Evolutionary conservation across 2,329 filamentous ascomycete species (phyloP).

Genomic region (Fusarium mundagurra): DNA sequence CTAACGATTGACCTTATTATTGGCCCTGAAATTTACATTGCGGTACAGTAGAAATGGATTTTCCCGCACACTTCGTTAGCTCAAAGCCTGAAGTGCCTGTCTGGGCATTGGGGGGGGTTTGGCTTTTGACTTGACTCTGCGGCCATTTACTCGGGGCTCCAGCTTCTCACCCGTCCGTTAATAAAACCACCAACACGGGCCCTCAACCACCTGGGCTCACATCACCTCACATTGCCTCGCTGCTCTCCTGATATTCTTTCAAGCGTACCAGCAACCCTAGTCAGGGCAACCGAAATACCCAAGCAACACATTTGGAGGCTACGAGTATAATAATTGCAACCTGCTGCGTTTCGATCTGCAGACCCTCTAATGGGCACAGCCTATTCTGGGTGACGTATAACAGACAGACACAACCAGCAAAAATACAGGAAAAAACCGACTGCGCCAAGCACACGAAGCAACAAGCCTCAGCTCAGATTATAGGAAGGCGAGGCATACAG

Average conservation of each 20-base stretch:
- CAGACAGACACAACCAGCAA: slow-evolving; percentile 30
- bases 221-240: slow-evolving; percentile 44
- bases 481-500: slow-evolving; percentile 28
- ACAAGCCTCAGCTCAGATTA: slow-evolving; percentile 27
- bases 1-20: background rate
- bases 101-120: background rate
- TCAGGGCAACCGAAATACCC: slow-evolving; percentile 38
- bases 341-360: slow-evolving; percentile 34
- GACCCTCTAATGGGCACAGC: slow-evolving; percentile 34
- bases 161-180: slow-evolving; percentile 17
- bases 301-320: slow-evolving; percentile 36
- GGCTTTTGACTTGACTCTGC: background rate
- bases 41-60: slow-evolving; percentile 3
- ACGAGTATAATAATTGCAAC: slow-evolving; percentile 38
- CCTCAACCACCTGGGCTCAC: slow-evolving; percentile 37
- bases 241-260: slow-evolving; percentile 43
- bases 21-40: slow-evolving; percentile 4
- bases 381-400: slow-evolving; percentile 40
- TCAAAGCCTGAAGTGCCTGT: slow-evolving; percentile 8
- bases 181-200: slow-evolving; percentile 38
- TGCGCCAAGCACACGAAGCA: slow-evolving; percentile 33
- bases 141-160: slow-evolving; percentile 25
- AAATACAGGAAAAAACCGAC: slow-evolving; percentile 20
- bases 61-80: slow-evolving; percentile 9
- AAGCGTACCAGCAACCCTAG: slow-evolving; percentile 31